Conservation (phyloP, 768 basidiomycete genomes). For the Tylopilus balloui region DNA sequence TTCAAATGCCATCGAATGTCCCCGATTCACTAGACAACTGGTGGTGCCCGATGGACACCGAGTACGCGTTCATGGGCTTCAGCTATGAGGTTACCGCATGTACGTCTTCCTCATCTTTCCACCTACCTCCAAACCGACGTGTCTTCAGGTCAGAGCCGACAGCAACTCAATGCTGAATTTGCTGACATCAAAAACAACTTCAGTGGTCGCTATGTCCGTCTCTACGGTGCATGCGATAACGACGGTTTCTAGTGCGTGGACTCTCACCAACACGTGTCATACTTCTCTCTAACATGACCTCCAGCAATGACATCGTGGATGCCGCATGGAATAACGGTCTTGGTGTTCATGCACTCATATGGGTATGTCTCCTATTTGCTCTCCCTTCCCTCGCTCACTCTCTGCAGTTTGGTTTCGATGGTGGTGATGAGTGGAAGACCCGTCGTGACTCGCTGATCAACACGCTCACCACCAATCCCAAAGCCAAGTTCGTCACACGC, state of each 20-base stretch:
- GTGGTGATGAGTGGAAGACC: slow-evolving; percentile 45
- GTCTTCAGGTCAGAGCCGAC: slow-evolving; percentile 50
- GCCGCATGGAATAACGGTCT: slow-evolving; percentile 67
- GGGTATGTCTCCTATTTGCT: slow-evolving; percentile 41
- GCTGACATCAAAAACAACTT: slow-evolving; percentile 54
- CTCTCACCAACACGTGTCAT: neutral
- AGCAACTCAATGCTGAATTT: slow-evolving; percentile 52
- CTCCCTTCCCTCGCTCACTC: neutral
- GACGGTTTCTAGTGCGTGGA: slow-evolving; percentile 36
- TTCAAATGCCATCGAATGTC: slow-evolving; percentile 49
- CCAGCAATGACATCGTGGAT: slow-evolving; percentile 54
- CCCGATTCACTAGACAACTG: slow-evolving; percentile 46
- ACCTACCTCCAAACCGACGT: slow-evolving; percentile 1
- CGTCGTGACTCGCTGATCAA: slow-evolving; percentile 51
- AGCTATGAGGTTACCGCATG: slow-evolving; percentile 70
- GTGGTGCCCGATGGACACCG: slow-evolving; percentile 62
- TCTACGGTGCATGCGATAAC: slow-evolving; percentile 41
- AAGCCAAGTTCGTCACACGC: slow-evolving; percentile 61
- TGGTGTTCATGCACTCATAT: slow-evolving; percentile 70
- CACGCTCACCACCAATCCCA: slow-evolving; percentile 53
- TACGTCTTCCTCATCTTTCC: slow-evolving; percentile 27
- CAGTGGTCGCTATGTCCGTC: slow-evolving; percentile 59
- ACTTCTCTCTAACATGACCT: slow-evolving; percentile 24
- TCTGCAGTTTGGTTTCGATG: slow-evolving; percentile 36
- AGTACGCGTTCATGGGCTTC: slow-evolving; percentile 76